Percentiles rank a stretch among this genome's conserved stretches.
Conservation (phyloP, 2,329 filamentous ascomycete species). For the Pseudogymnoascus sp. region DNA sequence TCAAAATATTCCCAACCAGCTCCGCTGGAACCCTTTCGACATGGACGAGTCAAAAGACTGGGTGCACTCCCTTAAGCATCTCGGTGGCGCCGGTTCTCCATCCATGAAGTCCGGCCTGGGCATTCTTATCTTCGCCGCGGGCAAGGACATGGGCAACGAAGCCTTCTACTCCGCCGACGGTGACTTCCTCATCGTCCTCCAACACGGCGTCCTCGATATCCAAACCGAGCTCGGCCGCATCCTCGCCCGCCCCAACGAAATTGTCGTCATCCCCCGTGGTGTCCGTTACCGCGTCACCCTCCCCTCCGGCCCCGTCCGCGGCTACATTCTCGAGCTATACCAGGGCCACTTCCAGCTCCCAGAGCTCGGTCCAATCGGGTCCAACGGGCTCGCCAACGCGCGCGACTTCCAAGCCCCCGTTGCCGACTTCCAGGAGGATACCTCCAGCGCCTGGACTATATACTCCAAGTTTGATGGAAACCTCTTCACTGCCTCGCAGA, state of each 20-base stretch:
- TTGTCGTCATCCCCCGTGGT: slow-evolving; percentile 67
- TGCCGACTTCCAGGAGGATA: slow-evolving; percentile 58
- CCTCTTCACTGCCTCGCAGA: slow-evolving; percentile 57
- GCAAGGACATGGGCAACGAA: slow-evolving; percentile 65
- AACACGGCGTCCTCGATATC: slow-evolving; percentile 67
- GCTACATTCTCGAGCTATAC: slow-evolving; percentile 70
- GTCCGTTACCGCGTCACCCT: slow-evolving; percentile 67
- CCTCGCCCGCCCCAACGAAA: slow-evolving; percentile 70
- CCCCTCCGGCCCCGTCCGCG: slow-evolving; percentile 52
- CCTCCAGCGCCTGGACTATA: slow-evolving; percentile 40
- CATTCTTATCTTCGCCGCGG: slow-evolving; percentile 73
- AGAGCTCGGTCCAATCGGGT: slow-evolving; percentile 65
- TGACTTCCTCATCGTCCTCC: slow-evolving; percentile 68
- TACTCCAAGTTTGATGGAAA: slow-evolving; percentile 59
- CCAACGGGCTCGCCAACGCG: slow-evolving; percentile 65
- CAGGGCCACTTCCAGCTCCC: slow-evolving; percentile 65
- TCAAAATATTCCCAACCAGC: slow-evolving; percentile 71
- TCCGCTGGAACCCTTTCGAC: slow-evolving; percentile 68
- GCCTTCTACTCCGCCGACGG: slow-evolving; percentile 83
- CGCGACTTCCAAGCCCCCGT: slow-evolving; percentile 69
- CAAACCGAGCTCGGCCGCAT: slow-evolving; percentile 69
- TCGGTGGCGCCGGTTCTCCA: slow-evolving; percentile 73
- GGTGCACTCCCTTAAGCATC: slow-evolving; percentile 51
- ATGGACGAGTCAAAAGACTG: slow-evolving; percentile 61
- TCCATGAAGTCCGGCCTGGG: slow-evolving; percentile 71